Evolutionary conservation across 129 eudicot species (phyloP), one percentile per base, ranked within the genome.

Genomic region (Flaveria brownii): DNA sequence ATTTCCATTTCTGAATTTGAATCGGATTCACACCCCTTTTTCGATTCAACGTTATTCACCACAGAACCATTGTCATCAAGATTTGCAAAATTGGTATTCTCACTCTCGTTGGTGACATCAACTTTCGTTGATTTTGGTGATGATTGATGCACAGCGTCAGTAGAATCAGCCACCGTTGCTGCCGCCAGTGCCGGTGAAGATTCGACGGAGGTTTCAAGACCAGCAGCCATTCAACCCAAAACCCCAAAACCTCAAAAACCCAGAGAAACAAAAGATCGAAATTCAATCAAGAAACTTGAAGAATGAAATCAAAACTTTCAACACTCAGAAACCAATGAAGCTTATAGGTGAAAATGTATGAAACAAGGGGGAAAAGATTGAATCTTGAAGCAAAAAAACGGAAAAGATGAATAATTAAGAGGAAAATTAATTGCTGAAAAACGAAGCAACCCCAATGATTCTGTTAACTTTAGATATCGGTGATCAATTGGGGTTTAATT

Each of bases 211-310:
- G 82, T 78, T 71, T 86, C 88, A 30, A 79, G 87, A 88, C 85
- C 92, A 41, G 95, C 96, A 51, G 95, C 96, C 94, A 90, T 90
- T 68, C 82, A 86, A 84, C 60, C 70, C 80, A 73, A 83, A 74
- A 70, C 54, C 82, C 56, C 41, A 76, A 43, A 14, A 62, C 56
- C 72, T 20, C 42, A 63, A 51, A 45, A 82, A 43, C 62, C 81
- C 85, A 67, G 46, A 17, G 70, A 57, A 59, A 45, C 64, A 17
- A 64, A 60, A 68, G n/a, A 20, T 74, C 56, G 47, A 78, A 69
- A 72, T 43, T 17, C 51, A 51, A 45, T 70, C 59, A 78, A 70
- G 65, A 62, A 78, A 77, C 47, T 17, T 36, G 11, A 71, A 11
- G 41, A 55, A 68, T 68, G 59, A 54, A 23, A 68, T 41, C 49